Evolutionary conservation across 179 eudicot genomes (phyloP), one percentile per base, ranked within the genome.

Genomic region (Vitellaria paradoxa): DNA sequence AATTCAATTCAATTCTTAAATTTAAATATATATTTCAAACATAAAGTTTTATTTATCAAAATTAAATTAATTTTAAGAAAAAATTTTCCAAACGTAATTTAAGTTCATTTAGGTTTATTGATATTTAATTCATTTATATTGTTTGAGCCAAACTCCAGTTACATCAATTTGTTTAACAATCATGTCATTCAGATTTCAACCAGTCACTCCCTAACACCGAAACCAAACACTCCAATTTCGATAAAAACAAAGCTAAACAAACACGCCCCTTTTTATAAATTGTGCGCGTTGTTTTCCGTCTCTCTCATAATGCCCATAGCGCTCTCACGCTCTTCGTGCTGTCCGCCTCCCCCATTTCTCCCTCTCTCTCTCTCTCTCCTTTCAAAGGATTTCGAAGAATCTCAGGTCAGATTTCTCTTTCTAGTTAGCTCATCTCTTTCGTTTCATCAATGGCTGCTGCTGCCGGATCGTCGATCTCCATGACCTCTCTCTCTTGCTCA

Each of bases 371-470:
- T n/a, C 79, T 66, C 69, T n/a, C 18, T 60, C 14, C 24, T 20
- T 40, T 60, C 76, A 55, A 65, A 68, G 69, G 72, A 52, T 77
- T 68, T n/a, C 61, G 14, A 13, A 21, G 47, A 7, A 14, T 40
- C 68, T 60, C 68, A 14, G n/a, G n/a, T n/a, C n/a, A n/a, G 68
- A 73, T 69, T 60, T 24, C 68, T 70, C 21, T 4, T 3, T 37
- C 69, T 17, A 8, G 21, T 6, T 12, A 7, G 30, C 14, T 2
- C n/a, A 11, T 65, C 47, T 77, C 49, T 74, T n/a, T 59, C 67
- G 77, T 73, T 76, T 42, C 76, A 47, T 63, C 83, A 71, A 84
- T 84, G 87, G 89, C 89, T 63, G 79, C 85, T 30, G 57, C 80
- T 13, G 37, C 84, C 13, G 88, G 83, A 52, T 70, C 83, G 12